Conservation (phyloP, 2,329 filamentous ascomycete species). For the Ilyonectria mors-panacis region DNA sequence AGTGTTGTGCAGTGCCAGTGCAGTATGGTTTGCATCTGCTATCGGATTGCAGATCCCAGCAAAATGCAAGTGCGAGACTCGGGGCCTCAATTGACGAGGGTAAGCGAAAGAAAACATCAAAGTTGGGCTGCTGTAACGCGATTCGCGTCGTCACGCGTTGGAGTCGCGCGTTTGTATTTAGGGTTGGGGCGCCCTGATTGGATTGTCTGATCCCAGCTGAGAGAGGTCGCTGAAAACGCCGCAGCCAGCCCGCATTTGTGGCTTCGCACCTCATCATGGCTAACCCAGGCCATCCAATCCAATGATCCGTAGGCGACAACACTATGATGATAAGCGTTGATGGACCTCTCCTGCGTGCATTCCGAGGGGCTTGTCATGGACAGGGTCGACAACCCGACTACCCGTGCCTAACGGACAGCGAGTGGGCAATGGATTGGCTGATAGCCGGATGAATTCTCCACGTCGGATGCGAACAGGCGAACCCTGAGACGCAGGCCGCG, state of each 20-base stretch:
- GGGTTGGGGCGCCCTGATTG: conserved; percentile 39
- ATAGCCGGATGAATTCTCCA: conserved; percentile 33
- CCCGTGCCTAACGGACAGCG: conserved; percentile 16
- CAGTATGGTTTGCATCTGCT: conserved; percentile 35
- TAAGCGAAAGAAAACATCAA: conserved; percentile 36
- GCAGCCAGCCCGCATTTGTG: conserved; percentile 42
- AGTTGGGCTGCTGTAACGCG: conserved; percentile 27
- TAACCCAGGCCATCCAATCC: conserved; percentile 34
- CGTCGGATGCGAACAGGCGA: conserved; percentile 37
- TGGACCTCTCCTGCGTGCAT: conserved; percentile 18
- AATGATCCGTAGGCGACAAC: conserved; percentile 35
- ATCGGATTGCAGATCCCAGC: conserved; percentile 28
- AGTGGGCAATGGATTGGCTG: conserved; percentile 33
- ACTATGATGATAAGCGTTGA: conserved; percentile 35
- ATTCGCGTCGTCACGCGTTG: conserved; percentile 39
- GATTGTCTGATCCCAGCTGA: conserved; percentile 31
- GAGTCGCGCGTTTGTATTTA: conserved; percentile 30
- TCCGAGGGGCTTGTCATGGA: conserved; percentile 16
- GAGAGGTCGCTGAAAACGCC: conserved; percentile 38
- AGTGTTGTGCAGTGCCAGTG: conserved; percentile 45
- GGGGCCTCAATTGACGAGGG: conserved; percentile 7
- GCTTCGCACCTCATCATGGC: conserved; percentile 39
- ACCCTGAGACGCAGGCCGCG: conserved; percentile 26
- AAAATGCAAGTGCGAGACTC: conserved; percentile 23
- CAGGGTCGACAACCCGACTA: conserved; percentile 17